These are phyloP conservation scores for Yamadazyma jaroonii DNA, from an alignment of 1,139 yeast genomes.

Conservation along the genomic window DNA sequence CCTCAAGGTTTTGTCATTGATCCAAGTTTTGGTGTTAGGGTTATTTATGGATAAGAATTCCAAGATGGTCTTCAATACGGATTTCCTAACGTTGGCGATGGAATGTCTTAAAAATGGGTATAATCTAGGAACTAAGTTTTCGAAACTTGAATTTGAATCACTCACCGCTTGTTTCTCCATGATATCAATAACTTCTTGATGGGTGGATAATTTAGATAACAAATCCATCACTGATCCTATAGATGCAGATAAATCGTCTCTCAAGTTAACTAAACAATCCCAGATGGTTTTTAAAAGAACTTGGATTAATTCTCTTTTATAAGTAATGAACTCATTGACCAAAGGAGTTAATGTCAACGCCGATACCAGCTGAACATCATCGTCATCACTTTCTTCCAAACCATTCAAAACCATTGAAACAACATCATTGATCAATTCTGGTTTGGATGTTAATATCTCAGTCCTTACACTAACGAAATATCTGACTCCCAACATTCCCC, in stretches of 20 bases:
- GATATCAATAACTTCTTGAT: conserved; percentile 69
- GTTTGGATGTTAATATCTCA: conserved; percentile 61
- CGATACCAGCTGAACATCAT: conserved; percentile 96
- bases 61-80: conserved; percentile 76
- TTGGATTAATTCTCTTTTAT: conserved; percentile 60
- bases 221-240: conserved; percentile 97
- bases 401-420: conserved; percentile 88
- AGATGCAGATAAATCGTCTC: conserved; percentile 91
- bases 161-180: conserved; percentile 62
- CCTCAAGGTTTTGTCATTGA: conserved; percentile 67
- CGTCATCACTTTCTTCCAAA: conserved; percentile 81
- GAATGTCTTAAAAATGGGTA: conserved; percentile 95
- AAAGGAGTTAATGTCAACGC: conserved; percentile 93
- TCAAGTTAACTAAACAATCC: conserved; percentile 79
- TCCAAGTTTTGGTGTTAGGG: conserved; percentile 69
- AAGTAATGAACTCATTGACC: conserved; percentile 74
- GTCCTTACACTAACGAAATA: conserved; percentile 90
- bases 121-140: conserved; percentile 79
- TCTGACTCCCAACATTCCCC: conserved; percentile 92
- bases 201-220: conserved; percentile 82
- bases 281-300: conserved; percentile 75
- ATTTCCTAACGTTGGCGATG: conserved; percentile 84
- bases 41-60: conserved; percentile 77
- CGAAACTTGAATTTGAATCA: conserved; percentile 54
- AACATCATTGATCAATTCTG: conserved; percentile 65